Percentiles rank a stretch among this genome's conserved stretches.
These are phyloP conservation scores for Dictyostelium brefeldianum DNA, from an alignment of 78 protist species.

Conservation along the genomic window DNA sequence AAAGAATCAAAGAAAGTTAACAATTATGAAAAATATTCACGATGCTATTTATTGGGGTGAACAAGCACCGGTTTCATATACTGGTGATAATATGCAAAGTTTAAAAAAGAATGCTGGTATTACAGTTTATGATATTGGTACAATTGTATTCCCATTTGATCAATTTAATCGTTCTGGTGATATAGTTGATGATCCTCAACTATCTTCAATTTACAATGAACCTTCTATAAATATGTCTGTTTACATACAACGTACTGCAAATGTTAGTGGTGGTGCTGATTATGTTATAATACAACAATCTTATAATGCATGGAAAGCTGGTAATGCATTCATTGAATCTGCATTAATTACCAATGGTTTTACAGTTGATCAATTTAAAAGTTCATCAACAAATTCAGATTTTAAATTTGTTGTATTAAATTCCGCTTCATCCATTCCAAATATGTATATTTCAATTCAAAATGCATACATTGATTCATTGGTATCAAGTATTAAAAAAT, in stretches of 20 bases:
- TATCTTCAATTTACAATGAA: slow-evolving; percentile 7
- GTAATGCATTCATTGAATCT: slow-evolving; percentile 14
- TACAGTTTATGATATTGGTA: slow-evolving; percentile 17
- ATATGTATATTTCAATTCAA: neutral
- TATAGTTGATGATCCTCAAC: neutral
- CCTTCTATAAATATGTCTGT: neutral
- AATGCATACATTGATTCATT: slow-evolving; percentile 1
- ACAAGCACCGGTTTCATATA: neutral
- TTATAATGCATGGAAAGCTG: slow-evolving; percentile 69
- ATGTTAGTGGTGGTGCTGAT: too few species aligned
- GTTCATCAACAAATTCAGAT: neutral
- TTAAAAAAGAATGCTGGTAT: slow-evolving; percentile 1
- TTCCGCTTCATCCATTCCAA: neutral
- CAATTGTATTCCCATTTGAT: neutral
- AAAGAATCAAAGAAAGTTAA: neutral
- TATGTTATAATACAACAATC: neutral
- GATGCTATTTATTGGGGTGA: slow-evolving; percentile 71
- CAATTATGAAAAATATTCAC: slow-evolving; percentile 39
- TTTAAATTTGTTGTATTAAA: neutral
- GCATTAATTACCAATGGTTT: neutral
- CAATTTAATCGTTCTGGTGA: slow-evolving; percentile 51
- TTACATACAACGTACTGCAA: too few species aligned
- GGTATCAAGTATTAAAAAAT: neutral
- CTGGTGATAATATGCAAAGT: neutral
- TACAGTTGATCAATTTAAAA: neutral